Evolutionary conservation across 108 stramenopile species (phyloP).

Genomic region (Thalassiosira profunda): DNA sequence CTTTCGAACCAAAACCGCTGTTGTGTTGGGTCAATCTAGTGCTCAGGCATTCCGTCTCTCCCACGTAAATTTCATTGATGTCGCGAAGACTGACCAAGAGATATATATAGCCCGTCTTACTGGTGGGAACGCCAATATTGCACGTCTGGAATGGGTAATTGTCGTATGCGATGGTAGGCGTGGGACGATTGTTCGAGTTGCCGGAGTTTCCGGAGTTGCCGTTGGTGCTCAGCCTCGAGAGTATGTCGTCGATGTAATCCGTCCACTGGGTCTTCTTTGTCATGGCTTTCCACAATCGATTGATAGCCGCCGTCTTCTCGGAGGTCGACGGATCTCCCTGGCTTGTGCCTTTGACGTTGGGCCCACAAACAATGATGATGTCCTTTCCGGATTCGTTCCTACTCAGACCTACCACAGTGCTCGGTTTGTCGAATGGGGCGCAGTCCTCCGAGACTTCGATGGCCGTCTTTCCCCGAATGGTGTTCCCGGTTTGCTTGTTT

Average conservation of each 20-base stretch:
- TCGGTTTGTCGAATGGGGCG: background rate
- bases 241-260: background rate
- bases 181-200: background rate
- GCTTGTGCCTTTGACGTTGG: too few relatives aligned
- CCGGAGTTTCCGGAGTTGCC: background rate
- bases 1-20: background rate
- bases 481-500: conserved; percentile 19
- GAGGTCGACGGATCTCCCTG: too few relatives aligned
- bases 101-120: background rate
- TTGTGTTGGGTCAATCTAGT: background rate
- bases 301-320: background rate
- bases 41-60: background rate
- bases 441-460: conserved; percentile 14
- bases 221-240: background rate
- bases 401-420: background rate
- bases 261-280: background rate
- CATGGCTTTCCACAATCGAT: background rate
- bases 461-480: conserved; percentile 6
- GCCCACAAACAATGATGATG: background rate
- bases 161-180: too few relatives aligned
- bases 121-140: background rate
- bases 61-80: background rate
- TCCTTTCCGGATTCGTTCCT: background rate
- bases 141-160: background rate
- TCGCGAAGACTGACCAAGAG: background rate